phyloP scores from a whole-genome alignment of 257 asterid species.

The Solanum chiquidenum region DNA sequence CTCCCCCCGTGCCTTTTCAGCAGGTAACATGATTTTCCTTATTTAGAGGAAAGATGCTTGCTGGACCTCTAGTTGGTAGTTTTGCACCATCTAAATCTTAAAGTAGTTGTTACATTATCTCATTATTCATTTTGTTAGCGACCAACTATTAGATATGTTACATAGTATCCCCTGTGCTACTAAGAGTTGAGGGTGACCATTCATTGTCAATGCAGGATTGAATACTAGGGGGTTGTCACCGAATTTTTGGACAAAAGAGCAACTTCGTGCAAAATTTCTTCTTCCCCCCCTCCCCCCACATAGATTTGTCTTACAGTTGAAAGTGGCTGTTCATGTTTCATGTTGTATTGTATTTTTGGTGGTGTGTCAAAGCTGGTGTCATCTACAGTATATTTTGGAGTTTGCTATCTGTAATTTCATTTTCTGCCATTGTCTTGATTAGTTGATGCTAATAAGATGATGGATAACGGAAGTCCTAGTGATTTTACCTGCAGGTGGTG shows the following conservation, averaged over 20 bases:
- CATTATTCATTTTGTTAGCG: not conserved
- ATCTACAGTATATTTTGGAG: not conserved
- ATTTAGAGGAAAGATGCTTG: not conserved
- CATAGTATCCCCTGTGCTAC: not conserved
- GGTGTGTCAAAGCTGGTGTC: not conserved
- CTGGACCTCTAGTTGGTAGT: not conserved
- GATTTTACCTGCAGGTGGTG: slow-evolving; percentile 79
- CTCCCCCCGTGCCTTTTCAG: slow-evolving; percentile 87
- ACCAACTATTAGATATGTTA: not conserved
- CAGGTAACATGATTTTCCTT: slow-evolving; percentile 41
- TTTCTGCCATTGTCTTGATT: not conserved
- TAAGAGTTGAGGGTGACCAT: slow-evolving; percentile 38
- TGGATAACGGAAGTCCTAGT: slow-evolving; percentile 22
- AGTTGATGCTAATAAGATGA: slow-evolving; percentile 1
- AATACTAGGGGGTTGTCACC: slow-evolving; percentile 88
- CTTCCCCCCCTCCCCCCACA: slow-evolving; percentile 4
- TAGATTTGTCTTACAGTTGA: slow-evolving; percentile 7
- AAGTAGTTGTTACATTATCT: not conserved
- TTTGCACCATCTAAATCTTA: not conserved
- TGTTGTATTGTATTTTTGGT: not conserved
- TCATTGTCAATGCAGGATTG: slow-evolving; percentile 76
- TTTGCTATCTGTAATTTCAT: not conserved
- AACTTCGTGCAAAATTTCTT: slow-evolving; percentile 41
- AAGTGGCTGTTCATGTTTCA: not conserved
- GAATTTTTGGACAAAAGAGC: slow-evolving; percentile 81